Evolutionary conservation across 2,329 filamentous ascomycete genomes (phyloP).

Genomic region (Penicillium sp.): DNA sequence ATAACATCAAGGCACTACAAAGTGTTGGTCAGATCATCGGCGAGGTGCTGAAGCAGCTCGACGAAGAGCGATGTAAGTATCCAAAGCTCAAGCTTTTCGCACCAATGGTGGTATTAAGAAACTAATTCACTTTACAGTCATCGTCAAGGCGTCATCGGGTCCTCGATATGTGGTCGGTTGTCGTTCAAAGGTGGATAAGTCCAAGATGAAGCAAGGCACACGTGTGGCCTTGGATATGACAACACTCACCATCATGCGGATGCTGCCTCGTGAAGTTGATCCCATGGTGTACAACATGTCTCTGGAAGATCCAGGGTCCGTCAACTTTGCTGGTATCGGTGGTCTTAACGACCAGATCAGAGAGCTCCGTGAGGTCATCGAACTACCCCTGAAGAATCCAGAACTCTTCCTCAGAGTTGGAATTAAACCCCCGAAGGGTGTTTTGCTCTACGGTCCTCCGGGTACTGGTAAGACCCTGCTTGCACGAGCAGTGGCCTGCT

Average conservation of each 20-base stretch:
- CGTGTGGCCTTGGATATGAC: slow-evolving; percentile 99
- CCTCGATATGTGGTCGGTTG: slow-evolving; percentile 98
- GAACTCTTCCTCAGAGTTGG: slow-evolving; percentile 95
- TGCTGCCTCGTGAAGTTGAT: slow-evolving; percentile 97
- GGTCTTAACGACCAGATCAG: slow-evolving; percentile 97
- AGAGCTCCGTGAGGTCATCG: slow-evolving; percentile 95
- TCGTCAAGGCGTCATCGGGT: slow-evolving; percentile 96
- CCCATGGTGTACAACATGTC: slow-evolving; percentile 99
- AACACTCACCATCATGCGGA: slow-evolving; percentile 98
- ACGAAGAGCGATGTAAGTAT: slow-evolving; percentile 91
- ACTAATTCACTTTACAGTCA: slow-evolving; percentile 60
- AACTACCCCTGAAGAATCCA: slow-evolving; percentile 96
- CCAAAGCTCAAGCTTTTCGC: slow-evolving; percentile 5
- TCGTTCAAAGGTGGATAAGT: slow-evolving; percentile 96
- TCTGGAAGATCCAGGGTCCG: slow-evolving; percentile 91
- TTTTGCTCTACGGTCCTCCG: slow-evolving; percentile 90
- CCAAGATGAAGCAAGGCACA: slow-evolving; percentile 95
- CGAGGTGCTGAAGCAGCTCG: slow-evolving; percentile 96
- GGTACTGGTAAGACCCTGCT: slow-evolving; percentile 96
- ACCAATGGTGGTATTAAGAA: slow-evolving; percentile 1
- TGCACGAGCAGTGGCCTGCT: slow-evolving; percentile 91
- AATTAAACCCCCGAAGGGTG: slow-evolving; percentile 98
- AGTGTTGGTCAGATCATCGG: slow-evolving; percentile 99
- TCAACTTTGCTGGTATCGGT: slow-evolving; percentile 97
- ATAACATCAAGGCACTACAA: slow-evolving; percentile 98